Conservation (phyloP, 805 yeast species). For the Grigorovia jiainica region DNA sequence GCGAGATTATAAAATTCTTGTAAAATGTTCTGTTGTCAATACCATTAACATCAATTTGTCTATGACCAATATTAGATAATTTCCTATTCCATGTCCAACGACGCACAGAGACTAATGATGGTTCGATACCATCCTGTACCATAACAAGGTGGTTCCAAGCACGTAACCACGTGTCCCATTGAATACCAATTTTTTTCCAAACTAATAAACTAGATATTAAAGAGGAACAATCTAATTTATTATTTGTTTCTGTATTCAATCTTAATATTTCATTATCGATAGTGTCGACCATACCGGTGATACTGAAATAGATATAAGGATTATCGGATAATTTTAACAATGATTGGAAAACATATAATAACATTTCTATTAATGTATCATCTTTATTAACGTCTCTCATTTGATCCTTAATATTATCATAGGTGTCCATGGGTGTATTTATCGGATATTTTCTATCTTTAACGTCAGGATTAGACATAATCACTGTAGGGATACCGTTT, state of each 20-base stretch:
- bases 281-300: conserved; percentile 37
- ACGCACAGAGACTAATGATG: conserved; percentile 57
- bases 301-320: conserved; percentile 66
- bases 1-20: conserved; percentile 60
- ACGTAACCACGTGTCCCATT: conserved; percentile 44
- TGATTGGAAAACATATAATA: conserved; percentile 44
- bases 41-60: conserved; percentile 39
- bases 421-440: conserved; percentile 59
- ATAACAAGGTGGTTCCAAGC: conserved; percentile 55
- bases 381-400: conserved; percentile 40
- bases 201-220: conserved; percentile 26
- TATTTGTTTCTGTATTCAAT: conserved; percentile 25
- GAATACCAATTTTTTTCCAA: conserved; percentile 37
- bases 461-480: conserved; percentile 17
- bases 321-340: conserved; percentile 57
- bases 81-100: conserved; percentile 79
- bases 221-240: conserved; percentile 23
- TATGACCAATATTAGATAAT: conserved; percentile 44
- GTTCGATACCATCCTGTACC: conserved; percentile 52
- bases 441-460: conserved; percentile 39
- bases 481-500: conserved; percentile 41
- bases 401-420: conserved; percentile 39
- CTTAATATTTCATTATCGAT: conserved; percentile 39
- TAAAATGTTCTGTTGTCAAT: conserved; percentile 52
- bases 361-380: conserved; percentile 43